Base-by-base conservation (phyloP, 257 asterid species). In the Plectranthus barbatus region DNA sequence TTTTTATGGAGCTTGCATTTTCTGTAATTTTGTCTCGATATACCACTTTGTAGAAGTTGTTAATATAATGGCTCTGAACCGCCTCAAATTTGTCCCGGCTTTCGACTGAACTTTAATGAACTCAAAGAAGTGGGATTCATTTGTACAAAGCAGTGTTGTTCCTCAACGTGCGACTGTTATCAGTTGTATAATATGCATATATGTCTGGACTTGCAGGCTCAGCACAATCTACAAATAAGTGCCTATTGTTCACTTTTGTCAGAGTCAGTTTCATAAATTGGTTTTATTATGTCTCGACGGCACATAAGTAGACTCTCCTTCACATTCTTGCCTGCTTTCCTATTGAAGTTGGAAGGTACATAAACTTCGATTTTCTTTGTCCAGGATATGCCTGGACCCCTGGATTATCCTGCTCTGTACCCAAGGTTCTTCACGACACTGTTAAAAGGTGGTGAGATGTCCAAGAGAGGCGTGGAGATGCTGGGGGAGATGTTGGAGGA, bases 401-500 rank as follows among this genome's bases (percentile, higher is more conserved):
- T 80, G 72, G 90, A 83, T 53, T 81, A 69, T 78, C 82, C 86
- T 48, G 19, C 88, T 17, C 24, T 78, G 70, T 85, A 78, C 74
- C 95, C 95, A 15, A 88, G 95, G 77, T 83, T 86, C 66, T 91
- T 91, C 53, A 88, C 95, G 18, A 83, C 94, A 9, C 72, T 91
- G 81, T 64, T 91, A 71, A 83, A 85, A 71, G 81, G 95, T 52
- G 95, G 87, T 60, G 96, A 91, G 42, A 69, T 86, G 83, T 86
- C 89, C 79, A 86, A 80, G 80, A 78, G 92, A 79, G 68, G 87
- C 19, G 91, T 74, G 71, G 96, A 91, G 76, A 81, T 88, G 82
- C 95, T 88, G 0, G 95, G 92, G 31, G 92, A 88, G 82, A 88
- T 91, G 98, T 69, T 91, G 84, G 95, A 86, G 81, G 90, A 91